Evolutionary conservation across 2,329 filamentous ascomycete species (phyloP).

Genomic region (Aplosporella prunicola): DNA sequence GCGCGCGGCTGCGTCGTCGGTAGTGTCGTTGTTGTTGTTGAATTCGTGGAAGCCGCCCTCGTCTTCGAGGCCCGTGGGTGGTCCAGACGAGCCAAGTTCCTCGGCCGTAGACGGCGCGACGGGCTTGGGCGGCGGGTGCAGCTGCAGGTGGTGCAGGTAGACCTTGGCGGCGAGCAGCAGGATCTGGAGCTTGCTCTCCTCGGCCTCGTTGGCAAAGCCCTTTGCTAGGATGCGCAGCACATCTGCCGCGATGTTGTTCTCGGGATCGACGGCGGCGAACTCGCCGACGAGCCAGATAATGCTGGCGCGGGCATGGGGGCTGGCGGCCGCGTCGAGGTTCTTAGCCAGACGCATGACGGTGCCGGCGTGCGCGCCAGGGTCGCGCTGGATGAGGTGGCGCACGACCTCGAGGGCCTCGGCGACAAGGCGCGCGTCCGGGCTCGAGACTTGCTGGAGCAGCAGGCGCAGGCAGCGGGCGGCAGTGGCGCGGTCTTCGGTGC

Average conservation of each 20-base stretch:
- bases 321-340: slow-evolving; percentile 79
- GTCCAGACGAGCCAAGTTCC: no score
- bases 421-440: slow-evolving; percentile 75
- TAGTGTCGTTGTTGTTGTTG: no score
- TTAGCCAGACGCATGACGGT: slow-evolving; percentile 86
- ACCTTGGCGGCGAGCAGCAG: slow-evolving; percentile 92
- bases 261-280: slow-evolving; percentile 68
- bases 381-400: slow-evolving; percentile 86
- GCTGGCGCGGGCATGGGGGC: slow-evolving; percentile 79
- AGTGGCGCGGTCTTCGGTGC: slow-evolving; percentile 49
- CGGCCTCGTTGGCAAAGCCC: slow-evolving; percentile 73
- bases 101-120: no score
- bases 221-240: slow-evolving; percentile 81
- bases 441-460: slow-evolving; percentile 78
- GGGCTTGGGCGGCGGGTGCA: slow-evolving; percentile 34
- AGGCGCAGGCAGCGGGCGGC: slow-evolving; percentile 73
- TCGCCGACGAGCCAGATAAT: slow-evolving; percentile 98
- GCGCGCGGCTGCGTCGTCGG: no score
- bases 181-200: slow-evolving; percentile 83
- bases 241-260: slow-evolving; percentile 87
- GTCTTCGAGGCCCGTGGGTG: slow-evolving; percentile 7
- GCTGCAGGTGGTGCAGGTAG: slow-evolving; percentile 78
- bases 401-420: slow-evolving; percentile 93
- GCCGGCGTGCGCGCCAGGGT: slow-evolving; percentile 67
- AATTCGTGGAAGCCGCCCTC: no score